A percentile compares a stretch with the other conserved stretches of the same genome.
Conservation (phyloP, 2,329 filamentous ascomycete genomes). For the Piedraia hortae region DNA sequence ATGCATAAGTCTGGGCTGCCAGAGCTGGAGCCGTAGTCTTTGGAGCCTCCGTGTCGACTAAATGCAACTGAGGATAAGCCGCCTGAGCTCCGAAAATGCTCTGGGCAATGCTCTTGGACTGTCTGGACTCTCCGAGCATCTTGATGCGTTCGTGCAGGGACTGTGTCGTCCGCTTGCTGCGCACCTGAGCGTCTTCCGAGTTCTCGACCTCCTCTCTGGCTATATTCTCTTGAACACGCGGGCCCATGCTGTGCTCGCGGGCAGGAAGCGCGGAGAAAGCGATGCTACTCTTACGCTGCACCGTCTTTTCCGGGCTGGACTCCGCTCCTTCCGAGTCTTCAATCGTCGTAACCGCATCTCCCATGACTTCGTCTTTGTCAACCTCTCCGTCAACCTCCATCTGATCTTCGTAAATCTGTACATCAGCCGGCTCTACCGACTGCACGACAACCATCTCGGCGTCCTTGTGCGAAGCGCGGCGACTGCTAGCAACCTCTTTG, state of each 20-base stretch:
- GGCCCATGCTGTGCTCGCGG: slow-evolving; percentile 60
- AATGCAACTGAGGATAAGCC: slow-evolving; percentile 16
- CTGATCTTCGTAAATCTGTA: slow-evolving; percentile 1
- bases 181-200: slow-evolving; percentile 20
- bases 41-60: slow-evolving; percentile 3
- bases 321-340: slow-evolving; percentile 28
- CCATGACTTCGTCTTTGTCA: slow-evolving; percentile 10
- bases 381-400: slow-evolving; percentile 10
- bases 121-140: slow-evolving; percentile 30
- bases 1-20: background rate
- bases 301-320: slow-evolving; percentile 47
- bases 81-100: slow-evolving; percentile 10
- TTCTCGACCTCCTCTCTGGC: slow-evolving; percentile 28
- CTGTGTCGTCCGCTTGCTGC: slow-evolving; percentile 83
- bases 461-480: slow-evolving; percentile 2
- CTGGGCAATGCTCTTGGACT: slow-evolving; percentile 17
- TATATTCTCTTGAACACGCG: slow-evolving; percentile 38
- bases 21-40: slow-evolving; percentile 1
- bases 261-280: slow-evolving; percentile 84
- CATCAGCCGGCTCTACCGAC: too few species aligned
- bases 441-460: slow-evolving; percentile 3
- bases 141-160: slow-evolving; percentile 80
- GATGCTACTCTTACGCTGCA: slow-evolving; percentile 77
- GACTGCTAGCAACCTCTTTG: slow-evolving; percentile 16
- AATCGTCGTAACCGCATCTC: slow-evolving; percentile 17